Evolutionary conservation across 306 rosid species (phyloP).

Genomic region (Gastrolobium villosum): DNA sequence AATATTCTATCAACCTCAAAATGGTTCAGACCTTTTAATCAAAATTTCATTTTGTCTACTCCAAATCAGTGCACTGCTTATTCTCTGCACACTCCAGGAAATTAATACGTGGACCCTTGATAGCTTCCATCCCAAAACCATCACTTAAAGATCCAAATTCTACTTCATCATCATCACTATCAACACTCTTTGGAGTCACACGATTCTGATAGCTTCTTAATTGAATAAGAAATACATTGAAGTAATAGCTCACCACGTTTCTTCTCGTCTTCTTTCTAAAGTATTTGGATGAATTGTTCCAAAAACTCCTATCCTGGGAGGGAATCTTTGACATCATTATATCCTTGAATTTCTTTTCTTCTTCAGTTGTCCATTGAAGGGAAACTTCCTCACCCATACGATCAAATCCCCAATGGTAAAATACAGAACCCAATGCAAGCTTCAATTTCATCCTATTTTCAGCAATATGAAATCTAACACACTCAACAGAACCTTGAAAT

Average conservation of each 20-base stretch:
- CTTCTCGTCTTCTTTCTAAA: conserved; percentile 67
- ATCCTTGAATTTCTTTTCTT: conserved; percentile 76
- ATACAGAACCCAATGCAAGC: conserved; percentile 72
- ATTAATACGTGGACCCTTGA: conserved; percentile 48
- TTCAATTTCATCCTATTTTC: conserved; percentile 81
- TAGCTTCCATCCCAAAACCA: conserved; percentile 64
- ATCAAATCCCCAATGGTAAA: conserved; percentile 78
- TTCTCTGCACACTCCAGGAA: conserved; percentile 62
- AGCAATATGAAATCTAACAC: conserved; percentile 85
- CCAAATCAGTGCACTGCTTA: conserved; percentile 63
- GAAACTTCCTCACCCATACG: conserved; percentile 90
- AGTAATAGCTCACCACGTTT: conserved; percentile 81
- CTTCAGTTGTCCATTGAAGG: conserved; percentile 79
- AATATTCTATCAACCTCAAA: conserved; percentile 25
- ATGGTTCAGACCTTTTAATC: conserved; percentile 41
- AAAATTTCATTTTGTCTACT: conserved; percentile 45
- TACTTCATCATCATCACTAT: conserved; percentile 88
- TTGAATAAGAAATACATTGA: conserved; percentile 74
- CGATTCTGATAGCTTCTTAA: conserved; percentile 91
- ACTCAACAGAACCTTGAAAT: conserved; percentile 72
- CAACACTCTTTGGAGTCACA: conserved; percentile 65
- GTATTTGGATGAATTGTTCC: conserved; percentile 56
- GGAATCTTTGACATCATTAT: conserved; percentile 54
- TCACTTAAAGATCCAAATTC: conserved; percentile 71
- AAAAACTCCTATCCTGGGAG: conserved; percentile 46